Base-by-base conservation (phyloP, 768 basidiomycete genomes). In the Leccinum truebloodii region DNA sequence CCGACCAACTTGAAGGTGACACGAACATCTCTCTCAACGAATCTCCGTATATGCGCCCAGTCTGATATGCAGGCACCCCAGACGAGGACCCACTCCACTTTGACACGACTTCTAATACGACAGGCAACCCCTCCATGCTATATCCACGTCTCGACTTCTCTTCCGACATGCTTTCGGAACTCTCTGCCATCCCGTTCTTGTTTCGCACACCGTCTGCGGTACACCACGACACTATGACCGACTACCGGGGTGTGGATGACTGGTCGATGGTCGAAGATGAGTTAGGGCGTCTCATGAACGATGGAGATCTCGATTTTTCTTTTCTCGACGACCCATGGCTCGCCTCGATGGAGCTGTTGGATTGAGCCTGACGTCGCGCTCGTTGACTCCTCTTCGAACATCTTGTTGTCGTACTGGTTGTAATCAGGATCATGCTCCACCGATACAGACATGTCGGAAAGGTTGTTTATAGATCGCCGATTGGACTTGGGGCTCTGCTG, bases 131-230 rank as follows among this genome's bases (percentile, higher is more conserved):
- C 5, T 52, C 44, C 6, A 28, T 34, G 52, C 24, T 32, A 16
- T 57, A 13, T 32, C 35, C 35, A 10, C 62, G 57, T 46, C 62
- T 66, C 53, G 69, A 65, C 24, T 58, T 67, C 44, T 16, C 3
- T 48, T 32, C 67, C 3, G 58, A 63, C 20, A 37, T 64, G 6
- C 59, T 55, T 52, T 65, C 57, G 30, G 69, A 71, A 26, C 69
- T 73, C 51, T 75, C 73, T 4, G 73, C 73, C 20, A 67, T 73
- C 4, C 73, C 71, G 1, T 75, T 71, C 49, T 48, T 75, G 12
- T 73, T 69, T 56, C 57, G 67, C 46, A 65, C 71, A 18, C 73
- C 71, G 2, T 9, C 57, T 34, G 6, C 46, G 10, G 53, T 70
- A 3, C 24, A 6, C 26, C 32, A 52, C 5, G 49, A 54, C 35